Evolutionary conservation across 257 asterid genomes (phyloP).

Genomic region (Coffea eugenioides): DNA sequence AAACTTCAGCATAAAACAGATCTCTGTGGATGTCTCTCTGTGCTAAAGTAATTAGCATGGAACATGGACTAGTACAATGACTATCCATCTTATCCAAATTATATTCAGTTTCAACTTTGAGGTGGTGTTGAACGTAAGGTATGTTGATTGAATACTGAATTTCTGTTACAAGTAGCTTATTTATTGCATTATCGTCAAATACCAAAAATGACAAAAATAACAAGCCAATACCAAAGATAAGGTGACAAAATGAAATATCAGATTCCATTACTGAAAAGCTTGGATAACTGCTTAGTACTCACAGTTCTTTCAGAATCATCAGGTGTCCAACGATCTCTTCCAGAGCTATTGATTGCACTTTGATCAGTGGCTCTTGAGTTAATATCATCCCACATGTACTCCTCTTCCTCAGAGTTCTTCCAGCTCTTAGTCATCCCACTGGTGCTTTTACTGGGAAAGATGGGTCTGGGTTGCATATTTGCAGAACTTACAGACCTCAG

Average conservation of each 20-base stretch:
- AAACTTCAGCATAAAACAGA: background rate
- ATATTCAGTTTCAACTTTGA: background rate
- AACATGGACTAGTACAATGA: background rate
- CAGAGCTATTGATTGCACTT: conserved; percentile 32
- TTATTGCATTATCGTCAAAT: no score
- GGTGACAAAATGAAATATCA: background rate
- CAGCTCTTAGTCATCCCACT: conserved; percentile 56
- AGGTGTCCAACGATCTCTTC: conserved; percentile 56
- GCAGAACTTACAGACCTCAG: conserved; percentile 32
- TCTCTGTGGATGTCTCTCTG: background rate
- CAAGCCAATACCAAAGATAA: background rate
- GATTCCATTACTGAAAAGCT: background rate
- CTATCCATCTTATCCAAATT: background rate
- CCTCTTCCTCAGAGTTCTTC: conserved; percentile 90
- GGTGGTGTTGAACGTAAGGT: background rate
- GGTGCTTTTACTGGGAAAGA: conserved; percentile 30
- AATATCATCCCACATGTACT: conserved; percentile 75
- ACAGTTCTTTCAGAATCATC: conserved; percentile 62
- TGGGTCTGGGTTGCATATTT: conserved; percentile 37
- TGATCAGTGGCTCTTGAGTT: conserved; percentile 42
- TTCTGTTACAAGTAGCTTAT: background rate
- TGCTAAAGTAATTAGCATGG: background rate
- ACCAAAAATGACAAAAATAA: background rate
- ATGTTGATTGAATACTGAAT: background rate
- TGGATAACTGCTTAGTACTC: conserved; percentile 6